Evolutionary conservation across 192 early-diverging fungal species (phyloP), one percentile per base, ranked within the genome.

Genomic region (Linnemannia exigua): DNA sequence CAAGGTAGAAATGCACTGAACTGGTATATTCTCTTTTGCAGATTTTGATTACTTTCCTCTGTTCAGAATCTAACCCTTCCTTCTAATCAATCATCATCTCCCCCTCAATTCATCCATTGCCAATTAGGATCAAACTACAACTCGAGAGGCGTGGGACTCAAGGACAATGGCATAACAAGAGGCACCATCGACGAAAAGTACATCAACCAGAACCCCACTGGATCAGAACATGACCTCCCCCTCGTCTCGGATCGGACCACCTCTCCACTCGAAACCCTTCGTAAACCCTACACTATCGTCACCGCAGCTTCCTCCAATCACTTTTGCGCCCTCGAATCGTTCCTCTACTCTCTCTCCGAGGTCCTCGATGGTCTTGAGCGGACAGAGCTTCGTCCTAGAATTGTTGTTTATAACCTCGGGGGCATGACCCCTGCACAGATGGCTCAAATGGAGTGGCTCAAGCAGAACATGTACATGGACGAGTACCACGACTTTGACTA

Each of bases 241-340:
- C 66, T 72, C n/a, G 74, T 72, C 28, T 66, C 74, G 33, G 84
- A 86, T 66, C 78, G 78, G 15, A 79, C 74, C 16, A 67, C 67
- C 35, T 86, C 84, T 20, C 67, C 78, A 2, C 33, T 86, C 31
- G 84, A 86, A 41, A 86, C 74, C 16, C 79, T 86, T 16, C 51
- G 47, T 28, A 86, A 77, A 46, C 33, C 67, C 61, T 88, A 81
- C 47, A 90, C 90, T 3, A 90, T 92, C 38, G 88, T 90, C 36
- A 92, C 91, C 1, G 91, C 89, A 17, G 89, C 91, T 25, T 90
- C 89, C 61, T 89, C 82, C 1, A 92, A 92, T 73, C 91, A 92
- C 28, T 87, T 92, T 20, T 92, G 91, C 54, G 87, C 89, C 35
- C 79, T 92, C 46, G 89, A 92, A 61, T 84, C 79, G 46, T 92